phyloP scores from a whole-genome alignment of 192 early-diverging fungal genomes.

The Dispira simplex region DNA sequence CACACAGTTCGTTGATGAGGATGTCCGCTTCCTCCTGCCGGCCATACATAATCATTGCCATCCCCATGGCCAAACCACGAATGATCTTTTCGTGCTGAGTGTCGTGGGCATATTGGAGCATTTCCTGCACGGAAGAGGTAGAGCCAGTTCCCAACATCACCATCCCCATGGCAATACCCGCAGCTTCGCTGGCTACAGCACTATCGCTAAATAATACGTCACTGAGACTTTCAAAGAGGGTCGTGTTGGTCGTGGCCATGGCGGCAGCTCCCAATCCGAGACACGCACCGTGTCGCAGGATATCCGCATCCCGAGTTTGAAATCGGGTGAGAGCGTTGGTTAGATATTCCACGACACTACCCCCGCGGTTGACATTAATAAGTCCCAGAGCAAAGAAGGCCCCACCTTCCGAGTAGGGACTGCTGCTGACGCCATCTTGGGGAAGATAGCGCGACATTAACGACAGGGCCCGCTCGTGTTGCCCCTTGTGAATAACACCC shows the following conservation, averaged over 20 bases:
- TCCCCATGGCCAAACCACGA: conserved; percentile 84
- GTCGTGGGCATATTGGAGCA: conserved; percentile 96
- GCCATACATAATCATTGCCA: conserved; percentile 94
- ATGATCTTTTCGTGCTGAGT: conserved; percentile 99
- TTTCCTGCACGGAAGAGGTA: conserved; percentile 69
- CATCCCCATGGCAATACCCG: conserved; percentile 91
- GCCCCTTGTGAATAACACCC: conserved; percentile 98
- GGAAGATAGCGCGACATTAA: conserved; percentile 91
- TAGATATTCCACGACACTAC: conserved; percentile 65
- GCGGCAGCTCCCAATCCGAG: conserved; percentile 91
- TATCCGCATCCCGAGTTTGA: conserved; percentile 44
- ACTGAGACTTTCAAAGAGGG: conserved; percentile 78
- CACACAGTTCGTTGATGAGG: conserved; percentile 67
- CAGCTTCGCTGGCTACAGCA: conserved; percentile 95
- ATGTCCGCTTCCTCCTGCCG: conserved; percentile 87
- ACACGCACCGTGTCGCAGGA: conserved; percentile 92
- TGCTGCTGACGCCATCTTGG: conserved; percentile 69
- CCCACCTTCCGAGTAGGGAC: conserved; percentile 91
- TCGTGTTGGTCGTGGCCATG: conserved; percentile 86
- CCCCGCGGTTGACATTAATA: conserved; percentile 92
- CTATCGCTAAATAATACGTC: conserved; percentile 81
- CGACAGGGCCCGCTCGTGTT: conserved; percentile 64
- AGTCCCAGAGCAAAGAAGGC: conserved; percentile 94
- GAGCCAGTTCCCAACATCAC: conserved; percentile 91
- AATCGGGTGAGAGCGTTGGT: conserved; percentile 64